These are phyloP conservation scores for Boletus barrowsii DNA, from an alignment of 768 basidiomycete genomes.

Conservation along the genomic window DNA sequence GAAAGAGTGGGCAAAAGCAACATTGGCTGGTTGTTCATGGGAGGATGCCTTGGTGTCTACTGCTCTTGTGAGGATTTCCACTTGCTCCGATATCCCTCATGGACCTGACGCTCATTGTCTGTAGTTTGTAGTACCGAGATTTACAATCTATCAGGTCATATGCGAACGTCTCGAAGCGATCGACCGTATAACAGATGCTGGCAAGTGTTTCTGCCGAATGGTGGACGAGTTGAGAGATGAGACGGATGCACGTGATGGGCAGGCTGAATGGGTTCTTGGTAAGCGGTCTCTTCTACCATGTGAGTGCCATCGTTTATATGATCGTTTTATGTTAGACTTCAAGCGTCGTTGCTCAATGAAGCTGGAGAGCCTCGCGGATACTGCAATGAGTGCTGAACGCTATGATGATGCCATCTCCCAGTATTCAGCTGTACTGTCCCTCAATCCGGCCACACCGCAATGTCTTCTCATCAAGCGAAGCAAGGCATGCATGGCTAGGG, in stretches of 20 bases:
- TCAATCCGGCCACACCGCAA: not conserved
- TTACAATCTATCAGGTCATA: not conserved
- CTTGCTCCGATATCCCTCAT: not conserved
- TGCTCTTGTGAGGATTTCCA: not conserved
- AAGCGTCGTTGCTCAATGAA: not conserved
- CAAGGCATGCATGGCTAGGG: not conserved
- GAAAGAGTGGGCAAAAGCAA: not conserved
- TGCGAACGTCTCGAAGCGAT: not conserved
- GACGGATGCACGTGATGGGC: not conserved
- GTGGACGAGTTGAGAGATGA: not conserved
- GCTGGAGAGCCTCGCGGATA: not conserved
- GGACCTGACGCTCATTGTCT: not conserved
- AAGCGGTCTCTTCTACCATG: not conserved
- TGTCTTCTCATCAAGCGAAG: not conserved
- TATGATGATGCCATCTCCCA: not conserved
- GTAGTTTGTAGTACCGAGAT: not conserved
- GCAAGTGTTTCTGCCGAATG: not conserved
- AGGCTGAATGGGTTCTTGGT: not conserved
- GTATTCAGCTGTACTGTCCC: not conserved
- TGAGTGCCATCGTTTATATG: not conserved
- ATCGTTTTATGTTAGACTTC: not conserved
- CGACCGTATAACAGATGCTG: not conserved
- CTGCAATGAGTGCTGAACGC: not conserved
- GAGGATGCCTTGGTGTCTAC: not conserved
- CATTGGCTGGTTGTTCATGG: not conserved